Conservation (phyloP, 495 filamentous ascomycete species). For the Talaromyces nanjingensis region DNA sequence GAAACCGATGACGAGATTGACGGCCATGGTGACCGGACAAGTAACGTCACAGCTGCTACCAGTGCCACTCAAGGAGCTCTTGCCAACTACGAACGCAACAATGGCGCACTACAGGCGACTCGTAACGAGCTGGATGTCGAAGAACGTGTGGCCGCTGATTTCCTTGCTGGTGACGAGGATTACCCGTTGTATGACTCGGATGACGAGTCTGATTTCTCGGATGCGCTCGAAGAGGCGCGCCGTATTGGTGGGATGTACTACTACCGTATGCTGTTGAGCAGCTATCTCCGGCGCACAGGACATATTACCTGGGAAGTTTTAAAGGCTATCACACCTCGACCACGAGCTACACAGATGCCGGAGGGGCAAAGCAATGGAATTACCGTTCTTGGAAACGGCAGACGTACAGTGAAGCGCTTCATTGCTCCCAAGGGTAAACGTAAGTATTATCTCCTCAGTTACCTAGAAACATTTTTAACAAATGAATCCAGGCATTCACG, state of each 20-base stretch:
- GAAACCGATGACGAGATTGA: constrained; percentile 49
- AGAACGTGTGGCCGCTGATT: constrained; percentile 61
- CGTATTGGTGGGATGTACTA: constrained; percentile 67
- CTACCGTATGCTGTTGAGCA: constrained; percentile 46
- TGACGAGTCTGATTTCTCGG: constrained; percentile 62
- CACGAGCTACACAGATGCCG: constrained; percentile 54
- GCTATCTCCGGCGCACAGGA: constrained; percentile 33
- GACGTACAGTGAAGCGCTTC: constrained; percentile 58
- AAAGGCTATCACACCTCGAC: constrained; percentile 48
- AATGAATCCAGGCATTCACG: constrained; percentile 61
- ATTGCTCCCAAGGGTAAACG: constrained; percentile 85
- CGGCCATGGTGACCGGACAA: constrained; percentile 8
- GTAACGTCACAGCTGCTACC: constrained; percentile 10
- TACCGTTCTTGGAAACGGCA: constrained; percentile 39
- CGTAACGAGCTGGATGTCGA: constrained; percentile 62
- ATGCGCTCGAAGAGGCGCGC: constrained; percentile 65
- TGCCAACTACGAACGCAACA: constrained; percentile 17
- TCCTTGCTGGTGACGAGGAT: constrained; percentile 52
- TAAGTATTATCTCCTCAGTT: constrained; percentile 23
- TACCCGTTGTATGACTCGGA: constrained; percentile 93
- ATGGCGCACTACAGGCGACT: constrained; percentile 25
- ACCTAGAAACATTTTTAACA: neutral
- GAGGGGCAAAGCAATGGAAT: constrained; percentile 38
- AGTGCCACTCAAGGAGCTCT: constrained; percentile 16
- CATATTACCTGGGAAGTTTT: constrained; percentile 37